Evolutionary conservation across 768 basidiomycete species (phyloP), one percentile per base, ranked within the genome.

Genomic region (Leucosporidium creatinivorum): DNA sequence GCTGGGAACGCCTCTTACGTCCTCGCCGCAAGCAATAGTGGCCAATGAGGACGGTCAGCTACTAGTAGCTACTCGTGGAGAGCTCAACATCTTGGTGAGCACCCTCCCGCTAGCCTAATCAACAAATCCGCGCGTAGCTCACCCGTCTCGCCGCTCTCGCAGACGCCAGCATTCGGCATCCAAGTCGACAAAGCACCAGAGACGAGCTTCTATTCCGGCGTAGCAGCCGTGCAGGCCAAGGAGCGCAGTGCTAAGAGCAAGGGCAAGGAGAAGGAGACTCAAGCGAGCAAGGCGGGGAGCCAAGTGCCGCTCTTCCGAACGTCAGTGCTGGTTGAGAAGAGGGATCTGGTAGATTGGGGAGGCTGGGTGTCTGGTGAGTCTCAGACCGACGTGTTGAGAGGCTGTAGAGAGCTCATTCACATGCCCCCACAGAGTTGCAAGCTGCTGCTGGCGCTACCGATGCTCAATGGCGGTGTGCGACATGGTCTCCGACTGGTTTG

Each of bases 401-500:
- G 18, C 23, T 19, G 33, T 3, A 19, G 19, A 21, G 8, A 2
- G n/a, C 33, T 55, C 25, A 23, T 54, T 28, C 12, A 23, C 23
- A 21, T 21, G 23, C 23, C 18, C 26, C 30, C 48, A 52, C 21
- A n/a, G 36, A 50, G 61, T 49, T 48, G 51, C 30, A 25, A 28
- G 48, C 48, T 15, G 48, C 36, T 7, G 8, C 19, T 50, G 64
- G 64, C 1, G 7, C 44, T 25, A 26, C 18, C n/a, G 67, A 68
- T 2, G 12, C 61, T 3, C 15, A 8, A 1, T 71, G 70, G 70
- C 44, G 58, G 3, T 8, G 31, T 8, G 62, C 64, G 0, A 7
- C 47, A 6, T 68, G 61, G 52, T 68, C 67, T 0, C 70, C 70
- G 1, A 54, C 70, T 0, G 70, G 70, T 2, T 2, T 71, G 15